These are phyloP conservation scores for Exophiala oligosperma DNA, from an alignment of 2,329 filamentous ascomycete genomes.

Conservation along the genomic window DNA sequence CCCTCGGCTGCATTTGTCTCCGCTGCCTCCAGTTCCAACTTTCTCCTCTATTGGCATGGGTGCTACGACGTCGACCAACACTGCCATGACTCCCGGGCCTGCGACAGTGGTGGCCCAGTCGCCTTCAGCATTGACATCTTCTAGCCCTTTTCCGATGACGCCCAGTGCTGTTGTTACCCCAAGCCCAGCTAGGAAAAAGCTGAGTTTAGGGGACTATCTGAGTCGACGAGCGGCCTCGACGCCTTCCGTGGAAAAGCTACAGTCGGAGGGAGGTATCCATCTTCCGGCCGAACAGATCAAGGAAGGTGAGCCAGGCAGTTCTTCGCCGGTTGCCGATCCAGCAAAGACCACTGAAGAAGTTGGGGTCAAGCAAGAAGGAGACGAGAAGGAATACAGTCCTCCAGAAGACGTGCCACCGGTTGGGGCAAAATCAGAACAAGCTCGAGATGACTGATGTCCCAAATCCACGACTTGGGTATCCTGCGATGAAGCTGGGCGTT, in stretches of 20 bases:
- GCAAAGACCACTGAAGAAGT: conserved; percentile 10
- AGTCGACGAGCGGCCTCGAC: conserved; percentile 39
- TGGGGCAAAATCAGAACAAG: neutral
- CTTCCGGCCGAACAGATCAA: conserved; percentile 5
- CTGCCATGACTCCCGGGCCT: conserved; percentile 26
- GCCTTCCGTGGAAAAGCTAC: conserved; percentile 43
- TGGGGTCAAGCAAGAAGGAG: conserved; percentile 16
- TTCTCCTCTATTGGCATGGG: conserved; percentile 29
- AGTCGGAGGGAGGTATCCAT: conserved; percentile 28
- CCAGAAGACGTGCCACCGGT: conserved; percentile 5
- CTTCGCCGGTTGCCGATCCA: neutral
- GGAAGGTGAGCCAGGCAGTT: conserved; percentile 6
- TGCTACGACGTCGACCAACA: conserved; percentile 30
- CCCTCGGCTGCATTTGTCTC: conserved; percentile 42
- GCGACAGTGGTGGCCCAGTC: conserved; percentile 36
- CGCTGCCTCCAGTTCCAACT: conserved; percentile 28
- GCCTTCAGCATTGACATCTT: conserved; percentile 33
- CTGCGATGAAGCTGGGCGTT: conserved; percentile 6
- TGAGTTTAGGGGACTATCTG: conserved; percentile 52
- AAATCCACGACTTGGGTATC: conserved; percentile 3
- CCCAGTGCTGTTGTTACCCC: conserved; percentile 39
- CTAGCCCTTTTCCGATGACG: conserved; percentile 30
- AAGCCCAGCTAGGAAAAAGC: conserved; percentile 52
- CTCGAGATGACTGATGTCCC: conserved; percentile 4
- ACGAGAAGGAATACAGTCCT: conserved; percentile 21